Conservation (phyloP, 768 basidiomycete genomes). For the Boletus vermiculosoides region DNA sequence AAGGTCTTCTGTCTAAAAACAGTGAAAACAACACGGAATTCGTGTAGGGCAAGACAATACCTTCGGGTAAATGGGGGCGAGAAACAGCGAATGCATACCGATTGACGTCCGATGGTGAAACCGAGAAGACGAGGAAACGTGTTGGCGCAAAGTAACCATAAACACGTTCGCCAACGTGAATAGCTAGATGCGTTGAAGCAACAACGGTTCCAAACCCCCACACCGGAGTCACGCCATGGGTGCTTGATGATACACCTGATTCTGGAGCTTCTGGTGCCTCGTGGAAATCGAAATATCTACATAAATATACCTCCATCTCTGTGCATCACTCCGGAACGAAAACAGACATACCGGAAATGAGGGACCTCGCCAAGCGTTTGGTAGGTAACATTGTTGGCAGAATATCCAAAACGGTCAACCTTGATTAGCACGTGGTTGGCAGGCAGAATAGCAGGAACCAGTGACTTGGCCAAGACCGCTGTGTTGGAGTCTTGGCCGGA, state of each 20-base stretch:
- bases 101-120: constrained; percentile 53
- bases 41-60: constrained; percentile 27
- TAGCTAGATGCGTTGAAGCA: constrained; percentile 46
- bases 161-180: constrained; percentile 55
- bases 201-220: constrained; percentile 69
- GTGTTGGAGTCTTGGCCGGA: constrained; percentile 31
- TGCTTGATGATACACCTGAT: constrained; percentile 39
- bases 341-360: constrained; percentile 36
- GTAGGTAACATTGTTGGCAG: constrained; percentile 71
- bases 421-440: constrained; percentile 51
- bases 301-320: constrained; percentile 18
- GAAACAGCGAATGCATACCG: constrained; percentile 54
- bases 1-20: constrained; percentile 58
- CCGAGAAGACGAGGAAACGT: constrained; percentile 53
- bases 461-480: constrained; percentile 29
- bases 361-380: constrained; percentile 49
- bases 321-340: background rate
- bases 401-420: constrained; percentile 69
- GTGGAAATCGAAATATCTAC: constrained; percentile 72
- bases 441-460: constrained; percentile 26
- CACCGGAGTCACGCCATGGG: constrained; percentile 65
- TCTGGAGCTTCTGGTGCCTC: constrained; percentile 39
- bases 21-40: background rate
- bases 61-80: constrained; percentile 59
- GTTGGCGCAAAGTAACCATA: constrained; percentile 62